Evolutionary conservation across 371 early-diverging fungal species (phyloP).

Genomic region (Massospora cicadina): DNA sequence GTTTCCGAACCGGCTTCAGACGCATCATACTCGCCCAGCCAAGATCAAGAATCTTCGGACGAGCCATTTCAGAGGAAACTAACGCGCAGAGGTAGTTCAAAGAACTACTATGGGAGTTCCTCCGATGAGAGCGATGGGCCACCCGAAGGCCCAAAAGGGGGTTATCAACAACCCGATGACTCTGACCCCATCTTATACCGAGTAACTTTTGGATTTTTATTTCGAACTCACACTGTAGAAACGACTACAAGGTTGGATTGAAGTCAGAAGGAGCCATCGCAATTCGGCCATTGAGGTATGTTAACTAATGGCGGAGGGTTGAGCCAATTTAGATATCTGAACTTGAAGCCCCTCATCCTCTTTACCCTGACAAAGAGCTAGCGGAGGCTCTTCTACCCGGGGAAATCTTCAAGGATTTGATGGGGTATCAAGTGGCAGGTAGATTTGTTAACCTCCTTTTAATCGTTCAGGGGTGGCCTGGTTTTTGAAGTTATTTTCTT

Average conservation of each 20-base stretch:
- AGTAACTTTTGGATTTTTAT: neutral
- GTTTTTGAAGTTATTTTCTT: constrained; percentile 79
- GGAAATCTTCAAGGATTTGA: constrained; percentile 64
- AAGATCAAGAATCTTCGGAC: too few species aligned
- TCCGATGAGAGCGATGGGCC: neutral
- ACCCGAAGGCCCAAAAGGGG: neutral
- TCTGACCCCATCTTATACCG: neutral
- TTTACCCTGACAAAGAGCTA: constrained; percentile 33
- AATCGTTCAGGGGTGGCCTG: constrained; percentile 47
- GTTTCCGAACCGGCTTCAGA: too few species aligned
- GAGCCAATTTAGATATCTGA: constrained; percentile 27
- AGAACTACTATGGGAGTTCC: neutral
- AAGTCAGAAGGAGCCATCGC: neutral
- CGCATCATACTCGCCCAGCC: too few species aligned
- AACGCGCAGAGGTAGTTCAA: neutral
- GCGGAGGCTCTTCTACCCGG: constrained; percentile 58
- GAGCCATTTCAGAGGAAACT: too few species aligned
- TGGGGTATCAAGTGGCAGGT: constrained; percentile 83
- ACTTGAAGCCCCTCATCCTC: constrained; percentile 36
- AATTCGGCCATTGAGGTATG: neutral
- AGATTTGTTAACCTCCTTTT: constrained; percentile 9
- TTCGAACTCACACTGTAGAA: neutral
- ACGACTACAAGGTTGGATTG: neutral
- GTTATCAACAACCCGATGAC: neutral
- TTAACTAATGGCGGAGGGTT: neutral